Evolutionary conservation across 805 yeast genomes (phyloP).

Genomic region (Candida ovalis): DNA sequence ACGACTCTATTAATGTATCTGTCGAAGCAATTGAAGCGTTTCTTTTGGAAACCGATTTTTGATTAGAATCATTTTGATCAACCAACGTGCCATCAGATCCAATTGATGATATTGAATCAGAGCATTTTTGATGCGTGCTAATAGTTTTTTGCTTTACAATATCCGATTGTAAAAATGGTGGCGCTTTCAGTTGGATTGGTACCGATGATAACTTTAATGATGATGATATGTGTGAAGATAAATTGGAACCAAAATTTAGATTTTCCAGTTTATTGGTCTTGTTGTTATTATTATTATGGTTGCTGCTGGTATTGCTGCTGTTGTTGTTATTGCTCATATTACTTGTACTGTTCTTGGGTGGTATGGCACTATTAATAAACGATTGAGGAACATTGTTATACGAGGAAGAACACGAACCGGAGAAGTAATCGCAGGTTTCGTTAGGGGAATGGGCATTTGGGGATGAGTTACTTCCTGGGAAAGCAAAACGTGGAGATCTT

Average conservation of each 20-base stretch:
- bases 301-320: neutral
- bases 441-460: constrained; percentile 1
- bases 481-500: constrained; percentile 7
- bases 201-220: neutral
- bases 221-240: neutral
- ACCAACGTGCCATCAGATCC: constrained; percentile 20
- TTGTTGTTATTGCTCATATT: neutral
- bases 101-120: constrained; percentile 20
- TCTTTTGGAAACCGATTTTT: constrained; percentile 1
- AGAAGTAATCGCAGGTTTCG: constrained; percentile 1
- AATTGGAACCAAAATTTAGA: neutral
- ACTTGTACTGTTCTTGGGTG: neutral
- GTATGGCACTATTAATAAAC: neutral
- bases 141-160: neutral
- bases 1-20: constrained; percentile 20
- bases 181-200: neutral
- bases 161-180: neutral
- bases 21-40: constrained; percentile 18
- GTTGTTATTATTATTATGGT: neutral
- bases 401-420: constrained; percentile 1
- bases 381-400: neutral
- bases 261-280: neutral
- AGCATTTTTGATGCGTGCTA: constrained; percentile 13
- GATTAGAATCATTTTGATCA: constrained; percentile 6
- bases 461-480: neutral